A percentile compares a stretch with the other conserved stretches of the same genome.
These are phyloP conservation scores for Ophiostoma montium DNA, from an alignment of 2,329 filamentous ascomycete species.

Conservation along the genomic window DNA sequence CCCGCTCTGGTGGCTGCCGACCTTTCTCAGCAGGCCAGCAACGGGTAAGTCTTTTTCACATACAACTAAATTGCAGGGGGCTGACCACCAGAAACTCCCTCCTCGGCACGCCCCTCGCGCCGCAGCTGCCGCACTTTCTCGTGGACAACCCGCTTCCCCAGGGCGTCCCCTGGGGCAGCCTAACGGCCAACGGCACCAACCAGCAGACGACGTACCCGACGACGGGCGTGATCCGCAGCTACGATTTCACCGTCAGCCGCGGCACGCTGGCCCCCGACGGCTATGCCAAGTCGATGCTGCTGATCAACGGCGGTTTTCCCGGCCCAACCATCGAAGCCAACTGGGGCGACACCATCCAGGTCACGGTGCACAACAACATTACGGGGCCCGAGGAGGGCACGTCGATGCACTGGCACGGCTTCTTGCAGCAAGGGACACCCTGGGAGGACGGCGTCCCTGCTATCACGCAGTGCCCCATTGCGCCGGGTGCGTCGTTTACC, in stretches of 20 bases:
- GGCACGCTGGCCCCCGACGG: constrained; percentile 41
- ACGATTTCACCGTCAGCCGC: constrained; percentile 38
- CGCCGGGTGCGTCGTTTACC: constrained; percentile 20
- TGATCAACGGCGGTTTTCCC: constrained; percentile 21
- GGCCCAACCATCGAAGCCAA: constrained; percentile 21
- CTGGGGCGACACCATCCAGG: constrained; percentile 29
- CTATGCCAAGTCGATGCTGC: constrained; percentile 36
- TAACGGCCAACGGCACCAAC: constrained; percentile 29
- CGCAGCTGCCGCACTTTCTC: constrained; percentile 28
- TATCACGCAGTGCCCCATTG: constrained; percentile 27
- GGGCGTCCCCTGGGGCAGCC: constrained; percentile 37
- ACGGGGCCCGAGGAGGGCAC: constrained; percentile 29
- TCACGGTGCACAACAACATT: constrained; percentile 54
- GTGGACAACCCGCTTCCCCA: constrained; percentile 32
- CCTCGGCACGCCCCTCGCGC: constrained; percentile 26
- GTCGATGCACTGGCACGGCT: constrained; percentile 36
- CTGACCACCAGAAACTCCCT: constrained; percentile 23
- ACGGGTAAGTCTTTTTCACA: constrained; percentile 19
- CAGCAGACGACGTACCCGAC: constrained; percentile 33
- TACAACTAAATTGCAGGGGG: background rate
- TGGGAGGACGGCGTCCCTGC: constrained; percentile 33
- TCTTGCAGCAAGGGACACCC: constrained; percentile 29
- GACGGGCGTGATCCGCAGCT: constrained; percentile 40
- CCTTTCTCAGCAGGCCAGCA: constrained; percentile 23
- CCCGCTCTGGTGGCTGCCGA: constrained; percentile 12